These are phyloP conservation scores for Coemansia asiatica DNA, from an alignment of 192 early-diverging fungal genomes.

Conservation along the genomic window DNA sequence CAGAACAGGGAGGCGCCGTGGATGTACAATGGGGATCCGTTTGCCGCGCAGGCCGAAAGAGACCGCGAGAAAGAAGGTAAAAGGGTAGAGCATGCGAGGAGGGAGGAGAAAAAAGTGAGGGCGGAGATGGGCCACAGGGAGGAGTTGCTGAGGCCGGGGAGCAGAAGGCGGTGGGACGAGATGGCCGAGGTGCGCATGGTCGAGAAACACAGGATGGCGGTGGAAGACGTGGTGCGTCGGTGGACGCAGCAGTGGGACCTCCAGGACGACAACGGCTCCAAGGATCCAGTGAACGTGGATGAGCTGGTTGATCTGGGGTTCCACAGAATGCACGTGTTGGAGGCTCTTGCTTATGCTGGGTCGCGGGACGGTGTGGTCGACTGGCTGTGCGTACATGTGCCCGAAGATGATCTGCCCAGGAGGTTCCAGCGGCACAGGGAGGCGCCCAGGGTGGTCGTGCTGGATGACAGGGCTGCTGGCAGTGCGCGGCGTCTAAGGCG, in stretches of 20 bases:
- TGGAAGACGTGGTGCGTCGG: conserved; percentile 69
- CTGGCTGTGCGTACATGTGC: conserved; percentile 88
- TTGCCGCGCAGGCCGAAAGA: conserved; percentile 59
- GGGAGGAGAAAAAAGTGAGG: conserved; percentile 38
- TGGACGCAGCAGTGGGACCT: conserved; percentile 38
- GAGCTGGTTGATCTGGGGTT: conserved; percentile 64
- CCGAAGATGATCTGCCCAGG: conserved; percentile 73
- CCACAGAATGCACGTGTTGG: conserved; percentile 65
- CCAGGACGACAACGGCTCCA: background rate
- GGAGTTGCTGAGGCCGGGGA: conserved; percentile 19
- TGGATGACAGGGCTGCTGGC: conserved; percentile 5
- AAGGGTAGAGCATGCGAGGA: conserved; percentile 5
- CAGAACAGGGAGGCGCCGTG: conserved; percentile 53
- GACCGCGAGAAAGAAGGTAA: conserved; percentile 33
- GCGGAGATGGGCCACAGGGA: conserved; percentile 47
- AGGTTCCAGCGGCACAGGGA: conserved; percentile 31
- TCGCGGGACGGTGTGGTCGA: conserved; percentile 62
- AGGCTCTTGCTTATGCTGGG: conserved; percentile 64
- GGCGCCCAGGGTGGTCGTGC: conserved; percentile 13
- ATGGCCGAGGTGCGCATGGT: conserved; percentile 70
- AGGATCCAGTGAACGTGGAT: no score
- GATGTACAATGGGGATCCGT: conserved; percentile 79
- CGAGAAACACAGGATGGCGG: conserved; percentile 54
- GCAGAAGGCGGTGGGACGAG: conserved; percentile 35
- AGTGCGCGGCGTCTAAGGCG: conserved; percentile 21